Base-by-base conservation (phyloP, 805 yeast genomes). In the Grigorovia yakushimaensis region DNA sequence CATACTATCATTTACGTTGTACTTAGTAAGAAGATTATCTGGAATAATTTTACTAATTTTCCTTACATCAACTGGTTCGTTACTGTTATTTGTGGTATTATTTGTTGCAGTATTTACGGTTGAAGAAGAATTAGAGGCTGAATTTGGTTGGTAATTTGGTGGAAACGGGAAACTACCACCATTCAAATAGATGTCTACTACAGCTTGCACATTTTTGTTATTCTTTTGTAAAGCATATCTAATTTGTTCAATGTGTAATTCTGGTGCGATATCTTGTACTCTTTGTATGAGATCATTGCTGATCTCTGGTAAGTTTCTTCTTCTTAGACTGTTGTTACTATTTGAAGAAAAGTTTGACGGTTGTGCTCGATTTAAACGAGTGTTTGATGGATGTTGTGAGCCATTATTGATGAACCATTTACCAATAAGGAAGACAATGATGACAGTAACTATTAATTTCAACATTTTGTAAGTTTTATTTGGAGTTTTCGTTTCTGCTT, bases 251-350 rank as follows among this genome's bases (percentile, higher is more conserved):
- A 67, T 73, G 1, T 85, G 72, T 37, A 85, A 67, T 20, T 72
- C 71, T 2, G 97, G 96, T 0, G 88, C 95, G 45, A 89, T 72
- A 41, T 87, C 78, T 54, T 81, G 85, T 4, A 89, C 96, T 27
- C 24, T 40, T 42, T 22, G 44, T 18, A 41, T 21, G 9, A 23
- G 39, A 5, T 47, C 24, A 24, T 42, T 33, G 22, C 37, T 17
- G 13, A 43, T 40, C 37, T 39, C 11, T 38, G 49, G 43, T 30
- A 51, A 54, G n/a, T 44, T 41, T 22, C 55, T 42, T 35, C 23
- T 23, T 27, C 24, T 42, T 45, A n/a, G 20, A 39, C 23, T 44
- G 35, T 11, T 35, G 22, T 33, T 24, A 30, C 15, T 42, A 43
- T 17, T 42, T 44, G 13, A 15, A 15, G 15, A 15, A 7, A 17